These are phyloP conservation scores for Nyctanthes arbortristis DNA, from an alignment of 257 asterid species.

Conservation along the genomic window DNA sequence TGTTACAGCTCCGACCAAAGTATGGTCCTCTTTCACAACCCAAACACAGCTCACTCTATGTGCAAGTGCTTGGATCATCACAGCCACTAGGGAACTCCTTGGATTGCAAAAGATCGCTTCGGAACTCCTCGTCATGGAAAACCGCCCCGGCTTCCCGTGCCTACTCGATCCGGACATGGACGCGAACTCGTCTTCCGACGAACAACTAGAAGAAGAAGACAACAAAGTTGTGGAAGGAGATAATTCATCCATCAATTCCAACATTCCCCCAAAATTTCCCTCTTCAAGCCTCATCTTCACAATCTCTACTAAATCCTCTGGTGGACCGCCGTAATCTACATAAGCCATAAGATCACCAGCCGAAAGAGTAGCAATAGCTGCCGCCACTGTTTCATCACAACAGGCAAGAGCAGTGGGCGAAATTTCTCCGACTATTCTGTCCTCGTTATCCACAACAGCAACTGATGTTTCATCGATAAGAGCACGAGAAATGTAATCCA, in stretches of 20 bases:
- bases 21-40: constrained; percentile 69
- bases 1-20: constrained; percentile 65
- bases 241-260: constrained; percentile 58
- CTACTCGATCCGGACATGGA: constrained; percentile 26
- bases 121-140: constrained; percentile 48
- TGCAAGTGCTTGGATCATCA: constrained; percentile 79
- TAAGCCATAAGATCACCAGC: constrained; percentile 75
- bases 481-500: constrained; percentile 42
- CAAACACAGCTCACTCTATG: constrained; percentile 68
- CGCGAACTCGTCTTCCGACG: constrained; percentile 68
- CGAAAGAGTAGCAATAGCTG: constrained; percentile 62
- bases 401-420: constrained; percentile 67
- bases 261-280: constrained; percentile 47
- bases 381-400: constrained; percentile 68
- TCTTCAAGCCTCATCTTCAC: constrained; percentile 64
- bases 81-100: constrained; percentile 74
- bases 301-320: constrained; percentile 58
- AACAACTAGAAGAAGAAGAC: constrained; percentile 52
- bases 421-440: constrained; percentile 69
- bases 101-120: constrained; percentile 72
- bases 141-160: constrained; percentile 33
- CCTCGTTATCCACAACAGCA: constrained; percentile 63
- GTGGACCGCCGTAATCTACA: constrained; percentile 70
- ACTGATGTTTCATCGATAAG: constrained; percentile 57
- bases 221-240: constrained; percentile 21